These are phyloP conservation scores for Byssothecium circinans DNA, from an alignment of 2,329 filamentous ascomycete genomes.

Conservation along the genomic window DNA sequence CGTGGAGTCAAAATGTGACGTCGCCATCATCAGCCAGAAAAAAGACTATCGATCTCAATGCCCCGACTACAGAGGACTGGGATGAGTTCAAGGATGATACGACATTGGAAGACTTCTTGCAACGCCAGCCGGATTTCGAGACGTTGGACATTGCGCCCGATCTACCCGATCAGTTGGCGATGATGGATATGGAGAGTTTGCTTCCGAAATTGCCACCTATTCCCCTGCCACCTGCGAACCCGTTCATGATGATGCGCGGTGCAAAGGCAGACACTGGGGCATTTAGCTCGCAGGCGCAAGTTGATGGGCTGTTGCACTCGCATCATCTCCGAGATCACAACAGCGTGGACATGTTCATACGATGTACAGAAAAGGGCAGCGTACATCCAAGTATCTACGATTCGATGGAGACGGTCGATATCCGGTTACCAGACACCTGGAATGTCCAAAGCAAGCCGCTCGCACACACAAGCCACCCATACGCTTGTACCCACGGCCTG, in stretches of 20 bases:
- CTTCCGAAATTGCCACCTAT: slow-evolving; percentile 45
- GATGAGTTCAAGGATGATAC: slow-evolving; percentile 37
- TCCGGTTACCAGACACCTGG: slow-evolving; percentile 53
- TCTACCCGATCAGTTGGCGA: slow-evolving; percentile 43
- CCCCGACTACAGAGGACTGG: slow-evolving; percentile 36
- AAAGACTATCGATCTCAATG: slow-evolving; percentile 20
- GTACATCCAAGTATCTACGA: slow-evolving; percentile 83
- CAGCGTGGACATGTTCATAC: slow-evolving; percentile 76
- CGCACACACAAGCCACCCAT: slow-evolving; percentile 70
- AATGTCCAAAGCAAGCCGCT: slow-evolving; percentile 53
- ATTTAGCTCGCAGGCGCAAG: slow-evolving; percentile 44
- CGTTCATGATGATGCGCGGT: slow-evolving; percentile 36
- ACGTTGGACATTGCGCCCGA: slow-evolving; percentile 41
- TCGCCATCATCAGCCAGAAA: slow-evolving; percentile 6
- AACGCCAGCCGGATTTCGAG: slow-evolving; percentile 39
- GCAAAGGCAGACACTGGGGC: slow-evolving; percentile 37
- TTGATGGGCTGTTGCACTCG: slow-evolving; percentile 45
- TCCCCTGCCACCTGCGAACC: slow-evolving; percentile 36
- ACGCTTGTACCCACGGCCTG: slow-evolving; percentile 75
- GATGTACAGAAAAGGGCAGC: slow-evolving; percentile 69
- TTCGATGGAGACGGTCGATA: slow-evolving; percentile 75
- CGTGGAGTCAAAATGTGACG: neutral
- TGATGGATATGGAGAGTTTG: slow-evolving; percentile 44
- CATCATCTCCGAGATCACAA: slow-evolving; percentile 66
- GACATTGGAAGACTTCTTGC: slow-evolving; percentile 44